These are phyloP conservation scores for Gynostemma pentaphyllum DNA, from an alignment of 306 rosid species.

Conservation along the genomic window DNA sequence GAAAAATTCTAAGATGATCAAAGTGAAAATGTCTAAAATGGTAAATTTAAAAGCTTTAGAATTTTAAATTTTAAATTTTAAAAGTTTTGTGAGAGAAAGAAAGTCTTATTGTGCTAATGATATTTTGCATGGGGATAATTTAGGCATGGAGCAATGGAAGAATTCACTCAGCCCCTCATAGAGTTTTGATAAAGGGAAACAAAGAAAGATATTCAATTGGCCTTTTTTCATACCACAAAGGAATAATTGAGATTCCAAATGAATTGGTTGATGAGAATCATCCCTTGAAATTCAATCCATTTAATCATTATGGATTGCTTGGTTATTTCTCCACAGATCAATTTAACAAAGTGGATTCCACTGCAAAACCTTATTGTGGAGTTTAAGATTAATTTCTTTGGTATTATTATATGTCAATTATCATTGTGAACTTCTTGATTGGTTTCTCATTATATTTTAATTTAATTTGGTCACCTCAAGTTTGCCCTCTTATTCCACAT, in stretches of 20 bases:
- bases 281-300: constrained; percentile 12
- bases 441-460: too few species aligned
- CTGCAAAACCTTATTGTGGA: constrained; percentile 29
- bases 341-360: background rate
- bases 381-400: constrained; percentile 9
- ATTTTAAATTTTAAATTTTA: too few species aligned
- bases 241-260: constrained; percentile 13
- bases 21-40: too few species aligned
- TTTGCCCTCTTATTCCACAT: too few species aligned
- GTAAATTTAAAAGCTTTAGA: too few species aligned
- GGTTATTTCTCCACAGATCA: background rate
- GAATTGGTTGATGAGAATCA: constrained; percentile 15
- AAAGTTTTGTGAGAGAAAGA: too few species aligned
- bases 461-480: too few species aligned
- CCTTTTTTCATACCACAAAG: constrained; percentile 14
- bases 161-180: constrained; percentile 14
- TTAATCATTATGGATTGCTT: constrained; percentile 14
- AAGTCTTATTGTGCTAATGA: background rate
- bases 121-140: background rate
- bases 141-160: constrained; percentile 28
- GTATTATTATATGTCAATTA: too few species aligned
- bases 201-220: constrained; percentile 13
- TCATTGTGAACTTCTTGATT: too few species aligned
- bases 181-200: constrained; percentile 14
- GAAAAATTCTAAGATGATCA: too few species aligned